phyloP scores from a whole-genome alignment of 352 stramenopile genomes.

The Globisporangium orthogonon region DNA sequence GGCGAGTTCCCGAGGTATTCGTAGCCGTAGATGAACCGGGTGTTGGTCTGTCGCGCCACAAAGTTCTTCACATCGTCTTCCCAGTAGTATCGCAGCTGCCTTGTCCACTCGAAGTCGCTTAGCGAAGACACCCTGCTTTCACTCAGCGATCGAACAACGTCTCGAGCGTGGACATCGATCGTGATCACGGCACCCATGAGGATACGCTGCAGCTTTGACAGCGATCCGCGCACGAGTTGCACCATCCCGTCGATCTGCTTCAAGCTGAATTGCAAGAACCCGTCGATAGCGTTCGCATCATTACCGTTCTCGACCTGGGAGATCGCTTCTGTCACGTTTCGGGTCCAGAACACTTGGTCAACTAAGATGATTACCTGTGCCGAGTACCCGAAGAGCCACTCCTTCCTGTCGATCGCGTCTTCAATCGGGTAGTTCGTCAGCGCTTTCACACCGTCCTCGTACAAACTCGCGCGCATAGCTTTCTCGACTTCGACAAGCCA shows the following conservation, averaged over 20 bases:
- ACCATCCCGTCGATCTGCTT: constrained; percentile 92
- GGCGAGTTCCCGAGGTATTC: constrained; percentile 84
- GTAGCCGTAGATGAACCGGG: constrained; percentile 80
- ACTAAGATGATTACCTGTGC: constrained; percentile 87
- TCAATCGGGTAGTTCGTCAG: constrained; percentile 85
- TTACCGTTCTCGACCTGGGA: constrained; percentile 59
- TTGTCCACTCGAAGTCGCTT: constrained; percentile 90
- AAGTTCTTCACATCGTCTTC: constrained; percentile 86
- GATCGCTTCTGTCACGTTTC: constrained; percentile 82
- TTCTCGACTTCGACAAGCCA: constrained; percentile 89
- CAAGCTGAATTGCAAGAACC: constrained; percentile 86
- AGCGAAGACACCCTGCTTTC: constrained; percentile 75
- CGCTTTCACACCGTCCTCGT: constrained; percentile 80
- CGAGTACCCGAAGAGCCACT: constrained; percentile 89
- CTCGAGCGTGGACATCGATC: constrained; percentile 89
- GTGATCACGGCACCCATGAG: constrained; percentile 89
- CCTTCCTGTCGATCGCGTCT: constrained; percentile 81
- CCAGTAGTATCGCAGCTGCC: constrained; percentile 87
- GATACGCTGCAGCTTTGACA: constrained; percentile 86
- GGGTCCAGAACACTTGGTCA: constrained; percentile 90
- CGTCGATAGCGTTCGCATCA: constrained; percentile 62
- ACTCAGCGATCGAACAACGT: constrained; percentile 82
- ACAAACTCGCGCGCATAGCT: constrained; percentile 82
- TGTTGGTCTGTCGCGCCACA: constrained; percentile 77
- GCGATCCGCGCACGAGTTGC: constrained; percentile 75